These are phyloP conservation scores for Colletotrichum navitas DNA, from an alignment of 2,329 filamentous ascomycete species.

Conservation along the genomic window DNA sequence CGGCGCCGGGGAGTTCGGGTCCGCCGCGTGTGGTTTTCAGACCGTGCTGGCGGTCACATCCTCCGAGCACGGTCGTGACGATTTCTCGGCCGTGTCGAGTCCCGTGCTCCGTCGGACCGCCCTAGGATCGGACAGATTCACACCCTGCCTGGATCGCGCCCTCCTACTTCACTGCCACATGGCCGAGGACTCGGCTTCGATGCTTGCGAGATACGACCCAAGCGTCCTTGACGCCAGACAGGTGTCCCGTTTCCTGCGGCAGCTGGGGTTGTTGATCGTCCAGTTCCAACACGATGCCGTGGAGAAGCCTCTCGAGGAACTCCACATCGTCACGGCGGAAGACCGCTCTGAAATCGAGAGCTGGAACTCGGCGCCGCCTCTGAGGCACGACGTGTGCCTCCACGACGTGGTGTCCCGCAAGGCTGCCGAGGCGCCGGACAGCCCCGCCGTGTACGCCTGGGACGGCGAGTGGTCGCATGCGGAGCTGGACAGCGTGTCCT, in stretches of 20 bases:
- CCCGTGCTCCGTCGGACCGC: constrained; percentile 5
- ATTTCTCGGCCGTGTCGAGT: neutral
- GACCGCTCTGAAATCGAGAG: constrained; percentile 14
- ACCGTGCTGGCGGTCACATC: constrained; percentile 31
- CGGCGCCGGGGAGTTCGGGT: constrained; percentile 4
- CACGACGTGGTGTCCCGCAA: constrained; percentile 1
- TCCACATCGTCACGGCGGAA: constrained; percentile 16
- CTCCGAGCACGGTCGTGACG: neutral
- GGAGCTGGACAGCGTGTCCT: constrained; percentile 44
- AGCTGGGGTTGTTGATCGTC: constrained; percentile 27
- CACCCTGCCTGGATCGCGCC: constrained; percentile 21
- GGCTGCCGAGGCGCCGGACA: constrained; percentile 19
- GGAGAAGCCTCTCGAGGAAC: constrained; percentile 7
- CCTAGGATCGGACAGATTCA: constrained; percentile 1
- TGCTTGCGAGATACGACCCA: constrained; percentile 25
- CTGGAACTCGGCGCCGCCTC: constrained; percentile 1
- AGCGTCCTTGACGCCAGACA: constrained; percentile 10
- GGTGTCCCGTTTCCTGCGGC: constrained; percentile 28
- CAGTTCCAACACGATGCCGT: neutral
- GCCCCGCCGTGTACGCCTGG: constrained; percentile 44
- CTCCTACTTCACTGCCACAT: constrained; percentile 28
- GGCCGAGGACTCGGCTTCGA: constrained; percentile 9
- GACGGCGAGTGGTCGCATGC: constrained; percentile 44
- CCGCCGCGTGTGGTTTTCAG: constrained; percentile 18
- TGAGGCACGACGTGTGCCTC: constrained; percentile 8